A percentile compares a stretch with the other conserved stretches of the same genome.
Evolutionary conservation across 345 rosid species (phyloP).

Genomic region (Eucalyptus victrix): DNA sequence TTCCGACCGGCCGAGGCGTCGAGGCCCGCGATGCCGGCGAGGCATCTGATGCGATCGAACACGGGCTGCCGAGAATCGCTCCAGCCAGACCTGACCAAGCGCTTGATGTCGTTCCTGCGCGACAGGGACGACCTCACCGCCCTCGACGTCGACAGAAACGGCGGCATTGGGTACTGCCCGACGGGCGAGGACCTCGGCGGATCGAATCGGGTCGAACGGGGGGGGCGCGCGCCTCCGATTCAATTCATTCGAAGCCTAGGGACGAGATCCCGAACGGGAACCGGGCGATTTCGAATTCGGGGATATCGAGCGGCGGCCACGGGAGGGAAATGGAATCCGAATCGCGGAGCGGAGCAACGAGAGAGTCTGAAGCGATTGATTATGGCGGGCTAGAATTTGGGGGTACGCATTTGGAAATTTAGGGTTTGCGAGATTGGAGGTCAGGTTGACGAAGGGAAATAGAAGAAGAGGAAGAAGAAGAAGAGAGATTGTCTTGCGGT

Average conservation of each 20-base stretch:
- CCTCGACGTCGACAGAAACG: conserved; percentile 35
- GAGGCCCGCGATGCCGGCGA: conserved; percentile 24
- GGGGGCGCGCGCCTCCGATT: background rate
- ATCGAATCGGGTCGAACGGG: background rate
- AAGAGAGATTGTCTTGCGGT: background rate
- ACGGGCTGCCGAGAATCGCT: background rate
- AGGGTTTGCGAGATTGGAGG: background rate
- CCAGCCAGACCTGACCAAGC: conserved; percentile 6
- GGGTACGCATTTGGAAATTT: background rate
- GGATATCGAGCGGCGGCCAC: background rate
- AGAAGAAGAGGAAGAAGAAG: background rate
- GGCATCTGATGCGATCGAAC: conserved; percentile 19
- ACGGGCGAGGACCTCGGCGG: background rate
- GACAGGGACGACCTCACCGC: conserved; percentile 28
- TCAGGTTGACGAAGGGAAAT: background rate
- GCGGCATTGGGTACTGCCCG: conserved; percentile 31
- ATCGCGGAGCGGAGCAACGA: background rate
- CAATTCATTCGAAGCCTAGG: background rate
- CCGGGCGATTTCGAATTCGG: background rate
- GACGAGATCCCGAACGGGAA: background rate
- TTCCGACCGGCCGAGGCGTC: conserved; percentile 3
- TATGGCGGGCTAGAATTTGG: background rate
- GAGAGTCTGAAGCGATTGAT: background rate
- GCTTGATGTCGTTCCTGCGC: conserved; percentile 13
- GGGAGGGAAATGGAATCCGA: background rate